These are phyloP conservation scores for Diplosphaera chodatii DNA, from an alignment of 139 green algal genomes.

Conservation along the genomic window DNA sequence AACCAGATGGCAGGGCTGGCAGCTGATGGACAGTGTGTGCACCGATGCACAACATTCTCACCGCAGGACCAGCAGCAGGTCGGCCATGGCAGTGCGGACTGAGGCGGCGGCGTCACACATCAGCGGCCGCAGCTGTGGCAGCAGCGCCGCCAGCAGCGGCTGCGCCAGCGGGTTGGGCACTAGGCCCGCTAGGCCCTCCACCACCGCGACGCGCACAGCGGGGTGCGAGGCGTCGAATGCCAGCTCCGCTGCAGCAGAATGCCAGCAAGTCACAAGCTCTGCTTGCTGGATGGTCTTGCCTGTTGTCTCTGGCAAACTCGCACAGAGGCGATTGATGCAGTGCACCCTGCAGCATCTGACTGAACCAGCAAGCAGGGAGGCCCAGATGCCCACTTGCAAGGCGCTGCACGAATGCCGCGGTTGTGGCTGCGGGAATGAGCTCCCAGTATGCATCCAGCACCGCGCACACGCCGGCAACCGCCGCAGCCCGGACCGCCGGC, in stretches of 20 bases:
- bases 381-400: conserved; percentile 43
- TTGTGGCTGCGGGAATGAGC: conserved; percentile 63
- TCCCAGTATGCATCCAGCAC: conserved; percentile 77
- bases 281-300: too few relatives aligned
- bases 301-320: background rate
- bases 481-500: conserved; percentile 52
- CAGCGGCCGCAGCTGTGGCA: conserved; percentile 44
- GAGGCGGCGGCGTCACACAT: conserved; percentile 40
- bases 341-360: too few relatives aligned
- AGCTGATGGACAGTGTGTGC: too few relatives aligned
- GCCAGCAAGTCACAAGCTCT: too few relatives aligned
- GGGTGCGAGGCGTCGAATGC: conserved; percentile 48
- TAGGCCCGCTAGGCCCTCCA: conserved; percentile 53
- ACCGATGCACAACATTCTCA: conserved; percentile 5
- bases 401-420: conserved; percentile 43
- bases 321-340: background rate
- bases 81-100: conserved; percentile 50
- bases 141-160: conserved; percentile 54
- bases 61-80: conserved; percentile 50
- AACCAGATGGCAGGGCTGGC: too few relatives aligned
- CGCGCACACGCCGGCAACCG: conserved; percentile 37
- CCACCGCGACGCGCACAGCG: conserved; percentile 43
- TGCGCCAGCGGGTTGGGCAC: conserved; percentile 64
- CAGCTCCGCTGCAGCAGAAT: conserved; percentile 49
- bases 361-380: too few relatives aligned